Evolutionary conservation across 257 asterid species (phyloP).

Genomic region (Nicotiana sylvestris): DNA sequence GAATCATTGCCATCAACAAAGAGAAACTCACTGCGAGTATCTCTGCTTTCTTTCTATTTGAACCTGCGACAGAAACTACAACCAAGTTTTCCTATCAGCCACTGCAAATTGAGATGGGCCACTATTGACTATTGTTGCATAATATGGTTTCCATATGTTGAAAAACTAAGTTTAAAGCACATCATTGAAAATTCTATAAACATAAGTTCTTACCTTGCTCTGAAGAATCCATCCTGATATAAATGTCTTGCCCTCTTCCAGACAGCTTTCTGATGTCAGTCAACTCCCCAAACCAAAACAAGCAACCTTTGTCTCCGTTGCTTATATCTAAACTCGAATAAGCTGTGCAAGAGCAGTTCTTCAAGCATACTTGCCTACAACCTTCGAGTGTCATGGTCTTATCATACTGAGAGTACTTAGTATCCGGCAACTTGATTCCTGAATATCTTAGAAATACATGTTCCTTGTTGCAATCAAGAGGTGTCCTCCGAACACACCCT

Average conservation of each 20-base stretch:
- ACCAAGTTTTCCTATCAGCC: background rate
- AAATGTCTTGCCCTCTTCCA: conserved; percentile 23
- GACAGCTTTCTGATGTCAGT: conserved; percentile 18
- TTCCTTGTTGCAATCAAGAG: conserved; percentile 2
- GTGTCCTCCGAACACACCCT: conserved; percentile 26
- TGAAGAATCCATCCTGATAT: conserved; percentile 23
- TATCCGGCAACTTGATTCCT: background rate
- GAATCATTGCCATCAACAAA: background rate
- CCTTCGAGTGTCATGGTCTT: conserved; percentile 10
- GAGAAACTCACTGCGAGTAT: background rate
- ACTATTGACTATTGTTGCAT: background rate
- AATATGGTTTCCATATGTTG: background rate
- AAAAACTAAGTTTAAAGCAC: background rate
- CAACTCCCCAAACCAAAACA: conserved; percentile 33
- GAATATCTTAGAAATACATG: background rate
- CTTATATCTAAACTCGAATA: conserved; percentile 25
- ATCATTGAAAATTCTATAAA: background rate
- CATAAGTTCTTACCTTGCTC: conserved; percentile 10
- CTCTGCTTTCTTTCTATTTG: background rate
- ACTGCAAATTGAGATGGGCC: background rate
- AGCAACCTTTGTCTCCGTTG: conserved; percentile 29
- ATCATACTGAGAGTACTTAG: background rate
- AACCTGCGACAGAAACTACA: background rate
- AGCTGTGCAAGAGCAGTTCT: conserved; percentile 31
- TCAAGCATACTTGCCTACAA: conserved; percentile 25